Evolutionary conservation across 192 early-diverging fungal genomes (phyloP), one percentile per base, ranked within the genome.

Genomic region (Backusella macrospora): DNA sequence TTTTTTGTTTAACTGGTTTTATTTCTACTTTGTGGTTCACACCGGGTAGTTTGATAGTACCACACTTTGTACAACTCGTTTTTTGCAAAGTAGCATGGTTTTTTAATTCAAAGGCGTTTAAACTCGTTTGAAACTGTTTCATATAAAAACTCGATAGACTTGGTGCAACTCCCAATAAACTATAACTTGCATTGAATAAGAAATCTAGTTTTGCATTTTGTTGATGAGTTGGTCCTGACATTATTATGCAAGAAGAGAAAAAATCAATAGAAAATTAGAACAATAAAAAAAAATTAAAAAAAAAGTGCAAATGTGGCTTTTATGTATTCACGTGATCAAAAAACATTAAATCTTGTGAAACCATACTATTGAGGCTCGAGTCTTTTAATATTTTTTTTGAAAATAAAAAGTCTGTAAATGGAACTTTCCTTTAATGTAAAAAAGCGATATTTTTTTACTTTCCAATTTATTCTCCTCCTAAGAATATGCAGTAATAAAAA

Each of bases 21-120:
- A 59, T 59, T 59, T 59, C 52, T 4, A 59, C 52, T 59, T 59
- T 59, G 26, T 59, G 21, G 52, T 59, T 59, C 12, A 59, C 21
- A 59, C 52, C 52, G 26, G 52, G 52, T 4, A 59, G 21, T 59
- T 59, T 59, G 52, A 59, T 59, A 21, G 52, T 23, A 13, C 52
- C 52, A 5, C 52, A 59, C n/a, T 59, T 59, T 59, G 52, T 26
- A 12, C 52, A 59, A 26, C 52, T 23, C 10, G 52, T 59, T 21
- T 59, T 59, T 59, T 59, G 52, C 13, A 59, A 59, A 10, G 52
- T 26, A 26, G 52, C 3, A 59, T 59, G 52, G 18, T 26, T 59
- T 59, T 26, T 59, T 23, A 59, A 59, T 59, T 59, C 52, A 59
- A 26, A 59, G 10, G 21, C 23, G 21, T 23, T 23, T 59, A 59